Base-by-base conservation (phyloP, 1,139 yeast species). In the Hyphopichia buzzinii region DNA sequence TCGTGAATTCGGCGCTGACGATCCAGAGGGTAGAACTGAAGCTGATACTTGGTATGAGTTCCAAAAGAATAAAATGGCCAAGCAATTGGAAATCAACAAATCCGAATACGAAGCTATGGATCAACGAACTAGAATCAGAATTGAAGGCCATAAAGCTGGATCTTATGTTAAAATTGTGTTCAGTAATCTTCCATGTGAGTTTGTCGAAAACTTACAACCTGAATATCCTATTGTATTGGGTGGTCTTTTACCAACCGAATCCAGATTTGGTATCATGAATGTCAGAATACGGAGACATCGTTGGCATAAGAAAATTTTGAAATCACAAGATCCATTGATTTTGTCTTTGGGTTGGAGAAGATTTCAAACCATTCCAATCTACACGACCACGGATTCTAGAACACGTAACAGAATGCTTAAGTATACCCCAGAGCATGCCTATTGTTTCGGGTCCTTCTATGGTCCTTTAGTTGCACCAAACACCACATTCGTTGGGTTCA, bases 401-500 rank as follows among this genome's bases (percentile, higher is more conserved):
- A 90, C 98, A 4, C 80, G 99, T 71, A 92, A 89, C 54, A 84
- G 98, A 69, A 87, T 94, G 97, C 75, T 94, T 65, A 94, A 94
- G 58, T 94, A 94, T 57, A 92, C 98, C 0, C 98, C 98, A 5
- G 99, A 94, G 55, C 99, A 94, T 61, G 89, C 97, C 30, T 92
- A 86, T 60, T 94, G 98, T 72, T 84, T 84, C 56, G 97, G 96
- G 1, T 85, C 96, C 19, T 90, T 94, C 62, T 94, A 90, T 55
- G 98, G 98, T 1, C 99, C 99, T 5, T 70, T 92, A 41, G 96
- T 92, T 34, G 90, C 97, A 1, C 98, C 98, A 28, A 92, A 92
- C 55, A 92, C 98, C 0, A 94, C 97, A 1, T 94, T 94, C 60
- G 94, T 96, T 59, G 97, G 96, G 33, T 88, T 92, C 46, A 95